Evolutionary conservation across 352 stramenopile species (phyloP).

Genomic region (Phytopythium aichiense): DNA sequence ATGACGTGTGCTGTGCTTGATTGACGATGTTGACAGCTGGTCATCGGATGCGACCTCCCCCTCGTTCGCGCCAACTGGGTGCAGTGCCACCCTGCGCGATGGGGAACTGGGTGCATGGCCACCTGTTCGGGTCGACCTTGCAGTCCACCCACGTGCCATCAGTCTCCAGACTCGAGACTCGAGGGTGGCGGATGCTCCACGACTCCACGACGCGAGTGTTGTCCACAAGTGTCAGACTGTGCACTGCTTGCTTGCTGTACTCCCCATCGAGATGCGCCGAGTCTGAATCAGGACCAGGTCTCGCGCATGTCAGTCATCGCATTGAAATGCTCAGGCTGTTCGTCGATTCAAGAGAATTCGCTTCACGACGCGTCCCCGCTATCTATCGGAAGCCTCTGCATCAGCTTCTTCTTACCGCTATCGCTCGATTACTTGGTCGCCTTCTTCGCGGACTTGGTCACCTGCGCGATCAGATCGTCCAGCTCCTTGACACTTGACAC

Average conservation of each 20-base stretch:
- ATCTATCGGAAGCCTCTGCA: neutral
- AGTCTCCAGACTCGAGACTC: neutral
- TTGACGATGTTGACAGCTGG: too few species aligned
- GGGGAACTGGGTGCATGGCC: neutral
- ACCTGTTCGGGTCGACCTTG: neutral
- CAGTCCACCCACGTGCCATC: neutral
- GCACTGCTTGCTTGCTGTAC: too few species aligned
- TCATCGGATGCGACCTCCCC: neutral
- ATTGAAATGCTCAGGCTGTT: neutral
- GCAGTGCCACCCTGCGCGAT: neutral
- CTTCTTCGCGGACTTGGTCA: neutral
- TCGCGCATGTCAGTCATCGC: too few species aligned
- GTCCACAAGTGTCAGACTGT: too few species aligned
- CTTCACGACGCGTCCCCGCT: neutral
- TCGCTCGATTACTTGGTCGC: neutral
- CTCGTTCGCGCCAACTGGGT: constrained; percentile 1
- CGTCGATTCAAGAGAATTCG: neutral
- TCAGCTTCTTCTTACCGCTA: neutral
- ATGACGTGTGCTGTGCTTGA: neutral
- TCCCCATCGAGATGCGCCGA: too few species aligned
- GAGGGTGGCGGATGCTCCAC: too few species aligned
- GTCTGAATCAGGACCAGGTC: too few species aligned
- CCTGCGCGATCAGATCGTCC: neutral
- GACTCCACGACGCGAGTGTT: too few species aligned
- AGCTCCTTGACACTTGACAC: neutral